These are phyloP conservation scores for Trichopus zeylanicus DNA, from an alignment of 116 monocot genomes.

Conservation along the genomic window DNA sequence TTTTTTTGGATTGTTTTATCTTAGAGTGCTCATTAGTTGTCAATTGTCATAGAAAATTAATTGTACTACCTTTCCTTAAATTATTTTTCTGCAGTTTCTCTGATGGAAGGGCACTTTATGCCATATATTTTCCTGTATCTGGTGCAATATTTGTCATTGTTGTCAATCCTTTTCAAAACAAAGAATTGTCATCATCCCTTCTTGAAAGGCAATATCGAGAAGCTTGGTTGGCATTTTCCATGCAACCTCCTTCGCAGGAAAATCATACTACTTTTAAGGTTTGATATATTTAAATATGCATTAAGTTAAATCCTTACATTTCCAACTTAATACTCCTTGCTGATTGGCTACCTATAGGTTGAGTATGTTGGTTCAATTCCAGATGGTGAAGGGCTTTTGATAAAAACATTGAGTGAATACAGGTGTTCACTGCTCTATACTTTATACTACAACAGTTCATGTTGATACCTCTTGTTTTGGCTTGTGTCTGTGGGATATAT, in stretches of 20 bases:
- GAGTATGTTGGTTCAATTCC: constrained; percentile 64
- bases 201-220: constrained; percentile 87
- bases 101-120: constrained; percentile 72
- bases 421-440: constrained; percentile 27
- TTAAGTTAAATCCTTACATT: too few relatives aligned
- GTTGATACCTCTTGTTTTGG: too few relatives aligned
- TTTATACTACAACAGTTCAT: neutral
- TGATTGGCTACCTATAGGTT: constrained; percentile 37
- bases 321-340: constrained; percentile 2
- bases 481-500: too few relatives aligned
- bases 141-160: constrained; percentile 39
- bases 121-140: constrained; percentile 48
- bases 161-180: constrained; percentile 84
- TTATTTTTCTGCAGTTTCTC: constrained; percentile 43
- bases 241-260: constrained; percentile 18
- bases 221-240: constrained; percentile 56
- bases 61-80: too few relatives aligned
- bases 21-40: too few relatives aligned
- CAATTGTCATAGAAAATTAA: too few relatives aligned
- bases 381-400: constrained; percentile 55
- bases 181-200: constrained; percentile 68
- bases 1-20: too few relatives aligned
- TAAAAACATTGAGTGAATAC: constrained; percentile 52
- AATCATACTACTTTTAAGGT: constrained; percentile 54
- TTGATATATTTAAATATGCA: neutral